phyloP scores from a whole-genome alignment of 805 yeast species.

The Hanseniaspora hatyaiensis region DNA sequence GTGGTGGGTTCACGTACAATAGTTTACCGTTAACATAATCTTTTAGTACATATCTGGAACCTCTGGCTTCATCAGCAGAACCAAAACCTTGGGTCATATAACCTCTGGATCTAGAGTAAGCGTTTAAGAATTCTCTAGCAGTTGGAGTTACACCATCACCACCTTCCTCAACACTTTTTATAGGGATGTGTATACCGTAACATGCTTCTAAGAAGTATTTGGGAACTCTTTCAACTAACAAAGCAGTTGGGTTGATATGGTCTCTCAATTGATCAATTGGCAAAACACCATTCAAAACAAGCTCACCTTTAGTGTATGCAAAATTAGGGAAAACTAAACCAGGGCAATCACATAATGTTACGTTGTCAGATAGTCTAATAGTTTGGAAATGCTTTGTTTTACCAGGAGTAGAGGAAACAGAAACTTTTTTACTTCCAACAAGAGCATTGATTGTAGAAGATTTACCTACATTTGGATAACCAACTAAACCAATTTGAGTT shows the following conservation, averaged over 20 bases:
- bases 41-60: slow-evolving; percentile 80
- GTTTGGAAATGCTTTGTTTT: slow-evolving; percentile 98
- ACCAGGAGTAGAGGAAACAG: slow-evolving; percentile 97
- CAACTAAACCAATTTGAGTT: slow-evolving; percentile 87
- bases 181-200: slow-evolving; percentile 82
- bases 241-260: slow-evolving; percentile 72
- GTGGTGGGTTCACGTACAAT: slow-evolving; percentile 80
- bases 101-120: slow-evolving; percentile 94
- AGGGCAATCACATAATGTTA: slow-evolving; percentile 93
- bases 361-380: slow-evolving; percentile 67
- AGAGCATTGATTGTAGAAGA: slow-evolving; percentile 97
- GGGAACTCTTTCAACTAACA: slow-evolving; percentile 82
- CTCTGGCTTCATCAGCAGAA: slow-evolving; percentile 90
- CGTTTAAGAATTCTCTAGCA: slow-evolving; percentile 74
- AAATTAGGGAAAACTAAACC: slow-evolving; percentile 97
- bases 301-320: slow-evolving; percentile 90
- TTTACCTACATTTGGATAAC: slow-evolving; percentile 93
- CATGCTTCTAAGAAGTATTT: slow-evolving; percentile 78
- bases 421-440: slow-evolving; percentile 93
- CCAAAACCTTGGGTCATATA: slow-evolving; percentile 96
- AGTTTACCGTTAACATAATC: slow-evolving; percentile 92
- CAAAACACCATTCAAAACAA: slow-evolving; percentile 95
- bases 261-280: slow-evolving; percentile 97
- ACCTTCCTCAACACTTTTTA: slow-evolving; percentile 68
- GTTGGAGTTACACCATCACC: slow-evolving; percentile 75